Percentiles rank a stretch among this genome's conserved stretches.
These are phyloP conservation scores for Asterophora parasitica DNA, from an alignment of 768 basidiomycete genomes.

Conservation along the genomic window DNA sequence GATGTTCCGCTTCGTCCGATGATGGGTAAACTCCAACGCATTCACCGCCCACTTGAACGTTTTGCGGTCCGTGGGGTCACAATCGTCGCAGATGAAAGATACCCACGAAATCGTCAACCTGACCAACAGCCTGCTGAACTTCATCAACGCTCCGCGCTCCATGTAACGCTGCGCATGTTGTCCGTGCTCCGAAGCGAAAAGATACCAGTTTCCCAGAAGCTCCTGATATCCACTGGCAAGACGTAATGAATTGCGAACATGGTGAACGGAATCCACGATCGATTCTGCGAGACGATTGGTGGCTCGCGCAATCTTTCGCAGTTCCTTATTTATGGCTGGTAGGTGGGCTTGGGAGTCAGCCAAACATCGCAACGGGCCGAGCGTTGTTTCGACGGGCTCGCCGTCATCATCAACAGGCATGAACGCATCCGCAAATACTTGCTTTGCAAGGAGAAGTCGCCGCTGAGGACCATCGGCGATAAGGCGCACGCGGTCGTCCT, in stretches of 20 bases:
- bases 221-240: constrained; percentile 70
- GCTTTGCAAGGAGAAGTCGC: constrained; percentile 71
- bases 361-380: constrained; percentile 45
- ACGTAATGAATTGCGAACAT: constrained; percentile 67
- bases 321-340: constrained; percentile 81
- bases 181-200: constrained; percentile 95
- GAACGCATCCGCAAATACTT: constrained; percentile 66
- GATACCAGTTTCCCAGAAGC: constrained; percentile 88
- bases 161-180: constrained; percentile 86
- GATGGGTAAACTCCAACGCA: constrained; percentile 88
- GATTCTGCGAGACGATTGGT: constrained; percentile 89
- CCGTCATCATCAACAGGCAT: constrained; percentile 60
- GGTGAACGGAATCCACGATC: constrained; percentile 87
- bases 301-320: constrained; percentile 86
- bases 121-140: constrained; percentile 82
- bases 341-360: constrained; percentile 87
- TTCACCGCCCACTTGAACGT: constrained; percentile 99
- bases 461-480: constrained; percentile 86
- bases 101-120: constrained; percentile 96
- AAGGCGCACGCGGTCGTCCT: constrained; percentile 86
- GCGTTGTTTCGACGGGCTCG: constrained; percentile 38
- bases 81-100: constrained; percentile 96
- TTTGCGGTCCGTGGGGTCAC: constrained; percentile 90
- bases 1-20: constrained; percentile 86
- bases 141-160: constrained; percentile 63